A percentile compares a stretch with the other conserved stretches of the same genome.
Conservation (phyloP, 2,329 filamentous ascomycete species). For the Talaromyces funiculosus region DNA sequence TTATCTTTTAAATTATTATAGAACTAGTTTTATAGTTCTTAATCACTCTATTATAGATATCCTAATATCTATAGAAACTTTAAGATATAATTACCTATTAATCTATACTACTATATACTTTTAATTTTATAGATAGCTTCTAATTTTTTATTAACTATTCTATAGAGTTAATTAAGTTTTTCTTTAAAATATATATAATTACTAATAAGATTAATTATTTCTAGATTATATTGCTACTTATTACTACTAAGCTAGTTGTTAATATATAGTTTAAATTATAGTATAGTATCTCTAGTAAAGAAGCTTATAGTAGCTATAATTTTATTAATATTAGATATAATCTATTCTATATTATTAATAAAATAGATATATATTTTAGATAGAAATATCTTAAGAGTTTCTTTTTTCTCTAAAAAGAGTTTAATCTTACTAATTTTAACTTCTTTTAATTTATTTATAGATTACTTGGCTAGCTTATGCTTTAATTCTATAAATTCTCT, state of each 20-base stretch:
- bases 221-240: too few relatives aligned
- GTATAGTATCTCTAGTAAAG: not conserved
- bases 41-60: not conserved
- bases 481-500: too few relatives aligned
- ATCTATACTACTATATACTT: not conserved
- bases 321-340: not conserved
- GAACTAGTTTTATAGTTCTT: not conserved
- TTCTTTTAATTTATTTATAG: too few relatives aligned
- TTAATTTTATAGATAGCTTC: not conserved
- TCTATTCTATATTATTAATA: too few relatives aligned
- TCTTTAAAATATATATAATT: not conserved
- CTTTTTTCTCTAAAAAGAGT: too few relatives aligned
- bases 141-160: not conserved
- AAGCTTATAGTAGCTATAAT: not conserved
- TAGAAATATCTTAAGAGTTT: too few relatives aligned
- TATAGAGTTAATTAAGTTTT: not conserved
- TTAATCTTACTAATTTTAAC: too few relatives aligned
- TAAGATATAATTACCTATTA: not conserved
- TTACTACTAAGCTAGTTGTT: not conserved
- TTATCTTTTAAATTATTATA: not conserved
- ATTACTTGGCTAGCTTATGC: too few relatives aligned
- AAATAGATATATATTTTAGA: too few relatives aligned
- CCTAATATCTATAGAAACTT: not conserved
- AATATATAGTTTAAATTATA: not conserved
- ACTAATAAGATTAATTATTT: not conserved